phyloP scores from a whole-genome alignment of 495 filamentous ascomycete genomes.

The Xylaria sp. region DNA sequence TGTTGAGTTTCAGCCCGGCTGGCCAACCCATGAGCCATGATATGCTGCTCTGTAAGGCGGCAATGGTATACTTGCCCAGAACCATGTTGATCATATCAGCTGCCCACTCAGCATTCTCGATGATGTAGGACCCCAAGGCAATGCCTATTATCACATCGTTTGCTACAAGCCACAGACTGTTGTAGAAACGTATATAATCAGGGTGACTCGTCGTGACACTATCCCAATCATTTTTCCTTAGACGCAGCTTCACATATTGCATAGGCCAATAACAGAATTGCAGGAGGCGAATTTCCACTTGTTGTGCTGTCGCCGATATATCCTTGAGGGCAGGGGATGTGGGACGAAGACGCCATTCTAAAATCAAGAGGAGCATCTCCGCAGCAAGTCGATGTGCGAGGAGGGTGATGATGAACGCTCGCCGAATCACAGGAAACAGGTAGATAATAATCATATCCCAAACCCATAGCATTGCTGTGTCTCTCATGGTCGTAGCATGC shows the following conservation, averaged over 20 bases:
- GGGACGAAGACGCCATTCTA: slow-evolving; percentile 87
- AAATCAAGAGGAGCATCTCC: slow-evolving; percentile 76
- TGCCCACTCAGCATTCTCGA: slow-evolving; percentile 89
- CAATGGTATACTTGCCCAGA: slow-evolving; percentile 82
- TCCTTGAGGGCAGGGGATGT: slow-evolving; percentile 89
- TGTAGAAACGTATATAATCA: slow-evolving; percentile 99
- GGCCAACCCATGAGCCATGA: slow-evolving; percentile 96
- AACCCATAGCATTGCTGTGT: slow-evolving; percentile 70
- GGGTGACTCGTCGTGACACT: slow-evolving; percentile 95
- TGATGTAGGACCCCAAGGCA: slow-evolving; percentile 93
- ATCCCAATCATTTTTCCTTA: slow-evolving; percentile 91
- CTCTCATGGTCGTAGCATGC: slow-evolving; percentile 84
- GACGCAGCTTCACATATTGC: slow-evolving; percentile 89
- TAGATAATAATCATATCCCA: slow-evolving; percentile 77
- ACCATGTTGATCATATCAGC: slow-evolving; percentile 81
- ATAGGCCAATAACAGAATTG: slow-evolving; percentile 99
- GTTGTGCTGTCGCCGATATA: slow-evolving; percentile 95
- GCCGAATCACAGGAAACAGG: slow-evolving; percentile 77
- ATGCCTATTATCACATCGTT: slow-evolving; percentile 99
- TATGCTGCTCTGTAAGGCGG: slow-evolving; percentile 87
- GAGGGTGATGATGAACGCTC: slow-evolving; percentile 75
- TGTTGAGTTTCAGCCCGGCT: slow-evolving; percentile 98
- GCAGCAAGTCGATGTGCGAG: slow-evolving; percentile 82
- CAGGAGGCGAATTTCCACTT: slow-evolving; percentile 95
- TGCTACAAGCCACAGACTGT: slow-evolving; percentile 96